A percentile compares a stretch with the other conserved stretches of the same genome.
phyloP scores from a whole-genome alignment of 768 basidiomycete genomes.

The Trametes villosa region DNA sequence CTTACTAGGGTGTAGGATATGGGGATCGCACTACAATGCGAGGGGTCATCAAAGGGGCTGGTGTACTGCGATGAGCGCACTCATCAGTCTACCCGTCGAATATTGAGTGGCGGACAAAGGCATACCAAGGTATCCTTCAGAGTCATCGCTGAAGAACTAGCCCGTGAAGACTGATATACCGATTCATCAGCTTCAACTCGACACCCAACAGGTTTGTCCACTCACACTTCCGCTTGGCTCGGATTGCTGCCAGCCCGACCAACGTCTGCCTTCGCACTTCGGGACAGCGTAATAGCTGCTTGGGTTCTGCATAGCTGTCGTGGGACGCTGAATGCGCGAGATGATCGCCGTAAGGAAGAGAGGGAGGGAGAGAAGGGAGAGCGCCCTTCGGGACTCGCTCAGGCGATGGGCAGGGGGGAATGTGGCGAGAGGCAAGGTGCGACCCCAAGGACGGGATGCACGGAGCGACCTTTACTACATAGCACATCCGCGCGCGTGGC shows the following conservation, averaged over 20 bases:
- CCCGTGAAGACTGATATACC: slow-evolving; percentile 25
- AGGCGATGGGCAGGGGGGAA: slow-evolving; percentile 23
- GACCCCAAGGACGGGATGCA: slow-evolving; percentile 21
- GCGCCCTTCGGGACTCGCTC: slow-evolving; percentile 18
- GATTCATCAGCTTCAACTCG: background rate
- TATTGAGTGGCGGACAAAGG: background rate
- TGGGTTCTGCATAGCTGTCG: slow-evolving; percentile 28
- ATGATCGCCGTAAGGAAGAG: background rate
- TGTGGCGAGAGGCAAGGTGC: slow-evolving; percentile 26
- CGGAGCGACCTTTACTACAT: slow-evolving; percentile 16
- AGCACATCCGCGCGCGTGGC: slow-evolving; percentile 25
- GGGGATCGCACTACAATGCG: slow-evolving; percentile 16
- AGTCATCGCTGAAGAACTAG: slow-evolving; percentile 18
- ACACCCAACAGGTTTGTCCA: background rate
- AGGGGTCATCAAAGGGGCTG: slow-evolving; percentile 2
- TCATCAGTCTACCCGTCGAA: background rate
- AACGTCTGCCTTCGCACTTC: slow-evolving; percentile 25
- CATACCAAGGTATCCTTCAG: slow-evolving; percentile 26
- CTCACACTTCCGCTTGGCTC: slow-evolving; percentile 27
- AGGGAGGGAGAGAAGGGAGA: slow-evolving; percentile 6
- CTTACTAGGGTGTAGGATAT: slow-evolving; percentile 26
- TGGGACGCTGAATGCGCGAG: slow-evolving; percentile 2
- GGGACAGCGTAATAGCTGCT: slow-evolving; percentile 28
- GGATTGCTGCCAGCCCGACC: slow-evolving; percentile 31
- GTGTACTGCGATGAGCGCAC: background rate